Conservation (phyloP, 805 yeast genomes). For the Ogataea populi-albae region DNA sequence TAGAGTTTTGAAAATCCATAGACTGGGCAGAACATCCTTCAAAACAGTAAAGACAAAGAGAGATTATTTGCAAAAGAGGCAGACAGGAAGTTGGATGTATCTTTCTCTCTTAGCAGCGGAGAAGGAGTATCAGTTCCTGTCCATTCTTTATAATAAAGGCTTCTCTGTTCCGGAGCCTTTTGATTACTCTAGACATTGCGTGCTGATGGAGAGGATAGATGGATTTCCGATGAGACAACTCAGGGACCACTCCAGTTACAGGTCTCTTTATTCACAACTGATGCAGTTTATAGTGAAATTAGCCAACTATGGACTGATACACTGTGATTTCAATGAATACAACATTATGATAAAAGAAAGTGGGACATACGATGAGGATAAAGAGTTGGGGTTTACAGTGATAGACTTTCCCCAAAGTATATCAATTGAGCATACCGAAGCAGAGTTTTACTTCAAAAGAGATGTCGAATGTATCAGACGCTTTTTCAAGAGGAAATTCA, state of each 20-base stretch:
- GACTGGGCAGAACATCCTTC: slow-evolving; percentile 93
- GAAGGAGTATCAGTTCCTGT: slow-evolving; percentile 89
- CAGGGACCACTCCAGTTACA: slow-evolving; percentile 64
- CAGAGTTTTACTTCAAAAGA: slow-evolving; percentile 81
- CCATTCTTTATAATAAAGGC: slow-evolving; percentile 65
- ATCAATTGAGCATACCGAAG: slow-evolving; percentile 86
- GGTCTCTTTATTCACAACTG: slow-evolving; percentile 73
- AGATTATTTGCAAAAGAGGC: slow-evolving; percentile 77
- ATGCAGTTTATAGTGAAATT: slow-evolving; percentile 84
- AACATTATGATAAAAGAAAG: slow-evolving; percentile 73
- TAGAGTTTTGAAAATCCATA: slow-evolving; percentile 82
- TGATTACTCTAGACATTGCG: slow-evolving; percentile 88
- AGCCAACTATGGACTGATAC: slow-evolving; percentile 87
- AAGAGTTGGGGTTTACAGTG: slow-evolving; percentile 74
- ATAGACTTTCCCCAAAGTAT: slow-evolving; percentile 99
- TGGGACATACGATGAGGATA: slow-evolving; percentile 50
- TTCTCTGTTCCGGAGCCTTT: slow-evolving; percentile 86
- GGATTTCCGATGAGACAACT: slow-evolving; percentile 91
- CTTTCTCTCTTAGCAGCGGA: slow-evolving; percentile 86
- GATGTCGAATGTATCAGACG: slow-evolving; percentile 88
- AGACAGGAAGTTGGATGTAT: slow-evolving; percentile 89
- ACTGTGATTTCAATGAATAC: slow-evolving; percentile 97
- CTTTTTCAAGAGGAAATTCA: slow-evolving; percentile 76
- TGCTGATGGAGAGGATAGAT: slow-evolving; percentile 84
- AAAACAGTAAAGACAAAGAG: slow-evolving; percentile 89